Evolutionary conservation across 345 rosid genomes (phyloP).

Genomic region (Populus alba): DNA sequence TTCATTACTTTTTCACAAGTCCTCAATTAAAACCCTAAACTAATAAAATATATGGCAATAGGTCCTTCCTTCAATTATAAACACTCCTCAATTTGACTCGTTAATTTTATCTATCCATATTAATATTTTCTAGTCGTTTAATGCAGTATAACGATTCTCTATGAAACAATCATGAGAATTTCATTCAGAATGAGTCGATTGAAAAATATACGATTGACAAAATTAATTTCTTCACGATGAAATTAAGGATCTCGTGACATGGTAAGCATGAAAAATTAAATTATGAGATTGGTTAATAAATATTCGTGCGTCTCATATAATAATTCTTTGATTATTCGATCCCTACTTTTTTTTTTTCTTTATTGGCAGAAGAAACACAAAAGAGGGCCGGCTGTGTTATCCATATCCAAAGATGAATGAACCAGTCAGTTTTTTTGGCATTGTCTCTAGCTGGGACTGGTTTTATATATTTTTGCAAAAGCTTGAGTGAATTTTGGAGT

Average conservation of each 20-base stretch:
- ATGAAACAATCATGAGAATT: background rate
- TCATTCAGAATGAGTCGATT: too few species aligned
- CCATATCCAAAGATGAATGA: constrained; percentile 4
- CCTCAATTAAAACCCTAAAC: too few species aligned
- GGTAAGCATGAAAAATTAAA: background rate
- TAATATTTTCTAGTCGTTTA: background rate
- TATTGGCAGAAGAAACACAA: background rate
- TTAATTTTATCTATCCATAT: background rate
- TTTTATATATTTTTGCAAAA: background rate
- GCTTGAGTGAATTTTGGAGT: background rate
- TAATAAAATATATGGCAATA: too few species aligned
- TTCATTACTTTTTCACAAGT: too few species aligned
- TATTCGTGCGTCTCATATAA: background rate
- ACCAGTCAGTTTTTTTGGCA: constrained; percentile 9
- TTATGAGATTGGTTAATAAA: too few species aligned
- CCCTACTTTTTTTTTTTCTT: background rate
- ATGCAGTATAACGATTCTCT: background rate
- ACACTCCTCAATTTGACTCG: background rate
- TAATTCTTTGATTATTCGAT: background rate
- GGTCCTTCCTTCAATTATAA: background rate
- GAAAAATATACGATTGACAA: background rate
- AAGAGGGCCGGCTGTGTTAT: constrained; percentile 10
- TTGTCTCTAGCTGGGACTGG: background rate
- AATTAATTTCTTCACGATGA: background rate
- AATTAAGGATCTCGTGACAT: background rate